Evolutionary conservation across 208 protist species (phyloP), one percentile per base, ranked within the genome.

Genomic region (Crithidia fasciculata): DNA sequence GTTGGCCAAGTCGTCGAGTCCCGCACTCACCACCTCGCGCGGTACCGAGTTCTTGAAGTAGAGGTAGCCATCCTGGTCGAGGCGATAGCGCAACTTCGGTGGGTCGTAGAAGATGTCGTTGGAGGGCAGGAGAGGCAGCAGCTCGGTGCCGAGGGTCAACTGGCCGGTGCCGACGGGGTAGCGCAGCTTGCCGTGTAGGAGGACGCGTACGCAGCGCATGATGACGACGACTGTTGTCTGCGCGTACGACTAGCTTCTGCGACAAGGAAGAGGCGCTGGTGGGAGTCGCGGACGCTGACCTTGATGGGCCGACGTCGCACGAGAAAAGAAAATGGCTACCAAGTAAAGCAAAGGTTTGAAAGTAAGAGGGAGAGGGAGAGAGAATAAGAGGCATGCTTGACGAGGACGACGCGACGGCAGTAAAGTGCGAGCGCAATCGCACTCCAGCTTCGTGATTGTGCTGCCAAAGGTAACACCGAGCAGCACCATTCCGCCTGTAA

Each of bases 91-190:
- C 60, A 96, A 80, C 71, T 93, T 92, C 5, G 89, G 80, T 4
- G 90, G 81, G 68, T 95, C 87, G 74, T 95, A 93, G 79, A 91
- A 96, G 62, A 95, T 91, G 43, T 96, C 88, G 64, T 96, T 96
- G 68, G 81, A 88, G 12, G 92, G 88, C 8, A 94, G 59, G 19
- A 96, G 45, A 28, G 89, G 84, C 15, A 90, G 80, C 16, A 96
- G 75, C 47, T 89, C 83, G 8, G 86, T 78, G 39, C 86, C 88
- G 37, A 96, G 72, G 9, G 78, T 63, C 40, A 96, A 66, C 10
- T 61, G 60, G 13, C 88, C 78, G 18, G 44, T 79, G 55, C 92
- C 92, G 15, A 93, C 71, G 1, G 88, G 87, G 62, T 87, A 95
- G 36, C 66, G 57, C 44, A 96, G 77, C 63, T 74, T 76, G 18